Base-by-base conservation (phyloP, 2,329 filamentous ascomycete genomes). In the Stemphylium lycopersici region DNA sequence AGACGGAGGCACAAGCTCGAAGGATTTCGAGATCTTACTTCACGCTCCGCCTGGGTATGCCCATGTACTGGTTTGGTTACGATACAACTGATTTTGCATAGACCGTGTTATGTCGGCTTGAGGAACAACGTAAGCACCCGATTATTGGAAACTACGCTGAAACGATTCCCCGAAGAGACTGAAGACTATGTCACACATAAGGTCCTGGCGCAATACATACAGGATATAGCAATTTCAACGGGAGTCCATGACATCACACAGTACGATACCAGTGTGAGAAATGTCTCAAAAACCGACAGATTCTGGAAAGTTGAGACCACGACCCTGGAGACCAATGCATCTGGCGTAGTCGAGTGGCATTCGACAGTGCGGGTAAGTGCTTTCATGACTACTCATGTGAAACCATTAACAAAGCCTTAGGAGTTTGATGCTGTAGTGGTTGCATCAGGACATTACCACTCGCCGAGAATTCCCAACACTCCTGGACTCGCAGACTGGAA, bases 201-300 rank as follows among this genome's bases (percentile, higher is more conserved):
- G 13, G 77, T 82, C 0, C 73, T 90, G 7, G 81, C 81, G 31
- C 74, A 81, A 2, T 90, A 90, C 62, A 81, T 90, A 4, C 82
- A 87, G 55, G 78, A 81, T n/a, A 82, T 86, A 0, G 81, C 86
- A 0, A 58, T 60, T 0, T 71, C 78, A 1, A 78, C 81, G 1
- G 81, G 80, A 0, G 81, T 88, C 0, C 70, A 84, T 2, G 68
- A 76, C 0, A 65, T 78, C 7, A 85, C 84, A 0, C 65, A 74
- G 0, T 88, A 84, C 61, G 76, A 86, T 39, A 88, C 87, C 0
- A 76, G 83, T n/a, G 87, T 90, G 0, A 82, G 82, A 55, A 71
- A 76, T 3, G 63, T 83, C 0, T 56, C 62, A 1, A 89, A 88
- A 63, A 65, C 70, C 0, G 73, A 69, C 0, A 69, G 58, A 0